Evolutionary conservation across 169 alveolate genomes (phyloP), one percentile per base, ranked within the genome.

Genomic region (Plasmodium cynomolgi): DNA sequence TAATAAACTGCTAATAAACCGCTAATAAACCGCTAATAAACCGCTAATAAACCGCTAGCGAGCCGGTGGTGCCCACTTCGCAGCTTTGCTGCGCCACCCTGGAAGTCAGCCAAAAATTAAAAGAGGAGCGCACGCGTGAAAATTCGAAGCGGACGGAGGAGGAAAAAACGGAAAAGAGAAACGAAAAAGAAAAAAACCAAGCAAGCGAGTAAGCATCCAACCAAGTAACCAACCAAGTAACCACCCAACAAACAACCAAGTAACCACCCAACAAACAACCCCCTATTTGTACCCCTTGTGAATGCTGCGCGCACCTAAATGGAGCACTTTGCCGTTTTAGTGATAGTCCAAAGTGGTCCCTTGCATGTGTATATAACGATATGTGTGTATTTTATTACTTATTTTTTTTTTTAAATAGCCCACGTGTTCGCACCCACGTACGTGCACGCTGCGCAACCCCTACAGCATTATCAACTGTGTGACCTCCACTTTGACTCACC

Each of bases 281-380:
- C 75, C 75, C 75, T 23, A 62, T 62, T 62, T 62, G 75, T 26
- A 23, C 75, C 75, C 75, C 75, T 62, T 62, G 75, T 62, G 75
- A n/a, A 62, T 62, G 26, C 33, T 62, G 34, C 34, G 33, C 33
- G 26, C 33, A 62, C 33, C 34, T 62, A 20, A 62, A 62, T 62
- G 75, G 26, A 62, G 6, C 75, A n/a, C 75, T 62, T 62, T 62
- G 75, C 0, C 75, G n/a, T 20, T 62, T 62, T 62, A 62, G 33
- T 62, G 75, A 62, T 20, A 26, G n/a, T 23, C 1, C 75, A 62
- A 62, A 62, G 75, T 20, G 75, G 75, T 8, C 34, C 29, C 75
- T 20, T 62, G 13, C 3, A 62, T 62, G 17, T 20, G 33, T 62
- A 62, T 62, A 62, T 62, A 62, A 23, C 29, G 13, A n/a, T 62